These are phyloP conservation scores for Myrmaecium sp. DNA, from an alignment of 2,329 filamentous ascomycete genomes.

Conservation along the genomic window DNA sequence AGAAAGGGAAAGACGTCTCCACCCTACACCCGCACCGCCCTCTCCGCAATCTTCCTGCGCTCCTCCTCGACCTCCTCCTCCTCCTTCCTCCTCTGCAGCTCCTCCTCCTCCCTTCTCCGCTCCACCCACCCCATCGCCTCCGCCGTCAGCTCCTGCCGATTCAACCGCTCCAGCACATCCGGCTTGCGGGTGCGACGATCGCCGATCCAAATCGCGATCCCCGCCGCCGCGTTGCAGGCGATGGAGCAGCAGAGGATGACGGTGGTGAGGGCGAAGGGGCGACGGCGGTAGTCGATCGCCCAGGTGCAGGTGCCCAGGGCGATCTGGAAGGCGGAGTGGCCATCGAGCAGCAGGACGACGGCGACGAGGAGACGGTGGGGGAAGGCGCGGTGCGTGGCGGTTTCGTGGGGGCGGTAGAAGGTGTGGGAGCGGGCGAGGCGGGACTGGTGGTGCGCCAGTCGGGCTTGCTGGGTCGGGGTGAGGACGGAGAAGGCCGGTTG, in stretches of 20 bases:
- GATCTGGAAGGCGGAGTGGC: conserved; percentile 60
- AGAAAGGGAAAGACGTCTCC: too few relatives aligned
- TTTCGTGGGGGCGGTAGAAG: conserved; percentile 74
- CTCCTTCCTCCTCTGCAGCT: conserved; percentile 3
- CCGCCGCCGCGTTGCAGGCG: conserved; percentile 54
- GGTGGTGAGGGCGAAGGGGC: conserved; percentile 56
- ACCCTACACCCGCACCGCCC: too few relatives aligned
- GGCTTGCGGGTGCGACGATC: conserved; percentile 63
- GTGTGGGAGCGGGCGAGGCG: conserved; percentile 66
- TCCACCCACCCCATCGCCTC: conserved; percentile 37
- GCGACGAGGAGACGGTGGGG: conserved; percentile 52
- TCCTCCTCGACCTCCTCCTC: conserved; percentile 1
- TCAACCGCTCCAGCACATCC: conserved; percentile 57
- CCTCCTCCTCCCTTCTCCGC: conserved; percentile 17
- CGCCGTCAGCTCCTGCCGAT: conserved; percentile 53
- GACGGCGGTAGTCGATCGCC: conserved; percentile 49
- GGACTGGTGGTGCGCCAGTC: conserved; percentile 52
- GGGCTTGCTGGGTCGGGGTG: conserved; percentile 41
- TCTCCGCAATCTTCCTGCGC: not conserved
- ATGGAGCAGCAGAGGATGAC: conserved; percentile 62
- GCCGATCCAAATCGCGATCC: conserved; percentile 54
- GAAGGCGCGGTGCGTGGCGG: conserved; percentile 58
- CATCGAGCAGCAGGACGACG: conserved; percentile 56
- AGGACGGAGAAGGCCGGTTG: conserved; percentile 29
- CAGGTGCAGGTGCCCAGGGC: conserved; percentile 58